phyloP scores from a whole-genome alignment of 2,329 filamentous ascomycete genomes.

The Boeremia exigua region DNA sequence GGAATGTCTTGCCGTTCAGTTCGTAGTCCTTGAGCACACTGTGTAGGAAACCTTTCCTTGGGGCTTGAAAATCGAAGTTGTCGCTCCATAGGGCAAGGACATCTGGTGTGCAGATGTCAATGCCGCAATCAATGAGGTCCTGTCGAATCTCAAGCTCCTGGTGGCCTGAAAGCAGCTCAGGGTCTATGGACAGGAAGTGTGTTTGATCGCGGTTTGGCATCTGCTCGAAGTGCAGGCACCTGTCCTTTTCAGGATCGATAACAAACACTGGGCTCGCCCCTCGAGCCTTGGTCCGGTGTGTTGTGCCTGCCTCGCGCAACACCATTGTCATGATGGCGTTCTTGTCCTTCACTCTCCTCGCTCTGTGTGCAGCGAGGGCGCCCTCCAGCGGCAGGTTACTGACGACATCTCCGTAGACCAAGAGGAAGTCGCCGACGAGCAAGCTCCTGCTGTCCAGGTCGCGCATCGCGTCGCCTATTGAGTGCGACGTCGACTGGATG shows the following conservation, averaged over 20 bases:
- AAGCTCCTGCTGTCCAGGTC: slow-evolving; percentile 87
- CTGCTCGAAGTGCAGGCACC: slow-evolving; percentile 94
- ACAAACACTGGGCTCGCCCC: slow-evolving; percentile 83
- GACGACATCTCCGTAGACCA: slow-evolving; percentile 91
- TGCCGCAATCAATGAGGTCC: slow-evolving; percentile 90
- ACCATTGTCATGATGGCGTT: slow-evolving; percentile 99
- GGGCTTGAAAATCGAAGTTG: slow-evolving; percentile 94
- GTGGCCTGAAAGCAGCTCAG: slow-evolving; percentile 75
- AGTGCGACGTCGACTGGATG: slow-evolving; percentile 84
- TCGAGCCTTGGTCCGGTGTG: slow-evolving; percentile 78
- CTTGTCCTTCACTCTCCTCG: slow-evolving; percentile 80
- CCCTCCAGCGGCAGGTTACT: slow-evolving; percentile 86
- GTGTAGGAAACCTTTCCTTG: slow-evolving; percentile 85
- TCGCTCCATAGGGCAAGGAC: slow-evolving; percentile 95
- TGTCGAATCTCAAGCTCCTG: slow-evolving; percentile 81
- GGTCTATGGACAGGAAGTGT: slow-evolving; percentile 74
- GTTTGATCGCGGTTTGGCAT: slow-evolving; percentile 73
- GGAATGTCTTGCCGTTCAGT: slow-evolving; percentile 95
- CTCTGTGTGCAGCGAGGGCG: slow-evolving; percentile 78
- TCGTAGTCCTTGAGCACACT: slow-evolving; percentile 97
- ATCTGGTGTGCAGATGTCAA: slow-evolving; percentile 97
- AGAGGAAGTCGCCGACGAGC: slow-evolving; percentile 87
- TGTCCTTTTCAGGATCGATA: slow-evolving; percentile 77
- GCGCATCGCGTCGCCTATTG: slow-evolving; percentile 91
- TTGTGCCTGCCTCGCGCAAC: slow-evolving; percentile 75